These are phyloP conservation scores for Podaxis sp. DNA, from an alignment of 768 basidiomycete genomes.

Conservation along the genomic window DNA sequence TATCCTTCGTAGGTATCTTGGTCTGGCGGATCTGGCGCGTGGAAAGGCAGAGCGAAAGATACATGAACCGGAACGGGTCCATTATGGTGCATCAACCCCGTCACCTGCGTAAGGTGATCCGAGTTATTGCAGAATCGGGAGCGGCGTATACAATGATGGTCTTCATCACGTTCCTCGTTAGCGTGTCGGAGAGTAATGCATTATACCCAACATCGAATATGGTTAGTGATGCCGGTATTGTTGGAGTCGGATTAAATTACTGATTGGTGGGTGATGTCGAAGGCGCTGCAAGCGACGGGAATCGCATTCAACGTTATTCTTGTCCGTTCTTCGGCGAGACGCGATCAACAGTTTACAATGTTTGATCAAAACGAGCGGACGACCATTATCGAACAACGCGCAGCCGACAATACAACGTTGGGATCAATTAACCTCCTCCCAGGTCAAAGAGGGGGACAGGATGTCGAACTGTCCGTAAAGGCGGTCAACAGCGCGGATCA, in stretches of 20 bases:
- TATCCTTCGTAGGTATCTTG: not conserved
- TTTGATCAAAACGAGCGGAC: conserved; percentile 3
- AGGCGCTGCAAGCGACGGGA: conserved; percentile 11
- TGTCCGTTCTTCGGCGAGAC: conserved; percentile 8
- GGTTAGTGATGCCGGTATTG: not conserved
- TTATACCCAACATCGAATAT: conserved; percentile 12
- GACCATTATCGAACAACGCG: not conserved
- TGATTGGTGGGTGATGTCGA: not conserved
- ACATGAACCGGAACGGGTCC: not conserved
- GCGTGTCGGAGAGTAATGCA: conserved; percentile 3
- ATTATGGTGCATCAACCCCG: not conserved
- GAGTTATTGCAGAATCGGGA: conserved; percentile 7
- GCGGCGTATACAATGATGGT: conserved; percentile 8
- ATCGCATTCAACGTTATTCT: conserved; percentile 16
- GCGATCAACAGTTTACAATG: conserved; percentile 10
- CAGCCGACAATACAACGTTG: not conserved
- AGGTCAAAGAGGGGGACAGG: not conserved
- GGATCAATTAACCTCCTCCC: not conserved
- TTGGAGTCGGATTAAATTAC: not conserved
- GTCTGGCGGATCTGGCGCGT: conserved; percentile 13
- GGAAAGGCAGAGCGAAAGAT: conserved; percentile 5
- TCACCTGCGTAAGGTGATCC: conserved; percentile 6
- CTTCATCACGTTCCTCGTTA: conserved; percentile 5
- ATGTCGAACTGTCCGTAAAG: not conserved
- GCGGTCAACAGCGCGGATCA: not conserved